Evolutionary conservation across 1,284 basidiomycete species (phyloP), one percentile per base, ranked within the genome.

Genomic region (Trichosporon ovoides): DNA sequence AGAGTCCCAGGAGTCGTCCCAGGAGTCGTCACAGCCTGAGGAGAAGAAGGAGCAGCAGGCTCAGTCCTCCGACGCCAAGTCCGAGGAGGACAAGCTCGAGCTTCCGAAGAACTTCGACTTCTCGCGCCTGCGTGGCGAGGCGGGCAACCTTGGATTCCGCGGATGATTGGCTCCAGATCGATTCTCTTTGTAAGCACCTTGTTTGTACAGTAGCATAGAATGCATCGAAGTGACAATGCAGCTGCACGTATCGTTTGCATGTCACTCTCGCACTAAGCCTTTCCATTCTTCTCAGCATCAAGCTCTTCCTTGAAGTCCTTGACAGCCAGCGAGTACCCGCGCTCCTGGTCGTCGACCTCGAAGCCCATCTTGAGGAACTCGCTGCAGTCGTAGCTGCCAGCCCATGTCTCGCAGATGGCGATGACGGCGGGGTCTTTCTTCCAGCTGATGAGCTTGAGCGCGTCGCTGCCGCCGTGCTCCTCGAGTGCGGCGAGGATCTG

Each of bases 361-460:
- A 77, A 78, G 11, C 77, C 77, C 63, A 73, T 61, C 16, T 56
- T 57, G 34, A 69, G 46, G 18, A 66, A 64, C 34, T 68, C 67
- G 9, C 64, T 55, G 56, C 66, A 69, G 60, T 76, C 75, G 56
- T 71, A 78, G 31, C 69, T 70, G 10, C 77, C 77, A 0, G 77
- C 72, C 77, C 77, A 78, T 7, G 75, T 76, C 57, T 74, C 58
- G 57, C 70, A 74, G 57, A 78, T 78, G 37, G 64, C 67, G 36
- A 75, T 69, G 33, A 77, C 76, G 5, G 69, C 69, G 9, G 68
- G 64, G 56, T 78, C 76, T 55, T 68, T 71, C 52, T 76, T 66
- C 65, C 69, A 78, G n/a, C 66, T 61, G 56, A 79, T 74, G 35
- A 78, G 60, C 12, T 73, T 62, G 36, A 75, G 55, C 22, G 71